Conservation (phyloP, 768 basidiomycete genomes). For the Agaricus blazei region DNA sequence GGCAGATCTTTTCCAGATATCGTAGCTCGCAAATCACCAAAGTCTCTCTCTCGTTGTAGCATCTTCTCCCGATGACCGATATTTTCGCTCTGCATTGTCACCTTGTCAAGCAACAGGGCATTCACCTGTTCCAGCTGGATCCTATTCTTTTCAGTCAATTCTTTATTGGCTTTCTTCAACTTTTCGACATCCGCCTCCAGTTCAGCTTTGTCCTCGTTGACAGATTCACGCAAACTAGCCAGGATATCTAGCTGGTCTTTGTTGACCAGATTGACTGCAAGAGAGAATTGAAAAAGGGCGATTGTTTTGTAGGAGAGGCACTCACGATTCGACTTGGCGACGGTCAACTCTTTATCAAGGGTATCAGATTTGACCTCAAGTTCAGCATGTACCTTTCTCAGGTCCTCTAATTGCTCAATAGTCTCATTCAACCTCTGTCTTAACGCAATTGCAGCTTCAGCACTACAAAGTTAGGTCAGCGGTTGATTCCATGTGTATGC, state of each 20-base stretch:
- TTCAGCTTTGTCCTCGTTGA: conserved; percentile 79
- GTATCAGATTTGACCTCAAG: conserved; percentile 67
- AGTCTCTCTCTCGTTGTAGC: conserved; percentile 81
- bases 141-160: conserved; percentile 75
- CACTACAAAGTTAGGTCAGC: conserved; percentile 33
- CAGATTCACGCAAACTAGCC: conserved; percentile 77
- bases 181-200: conserved; percentile 65
- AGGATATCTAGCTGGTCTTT: conserved; percentile 93
- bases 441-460: conserved; percentile 84
- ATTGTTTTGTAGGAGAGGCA: conserved; percentile 6
- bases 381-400: conserved; percentile 65
- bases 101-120: conserved; percentile 83
- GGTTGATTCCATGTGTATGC: neutral
- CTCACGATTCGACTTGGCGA: conserved; percentile 84
- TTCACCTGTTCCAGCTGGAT: conserved; percentile 92
- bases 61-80: conserved; percentile 85
- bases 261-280: conserved; percentile 80
- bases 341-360: conserved; percentile 61
- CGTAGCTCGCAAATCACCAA: conserved; percentile 53
- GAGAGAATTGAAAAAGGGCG: conserved; percentile 5
- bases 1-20: conserved; percentile 76
- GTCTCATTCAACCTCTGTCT: conserved; percentile 86
- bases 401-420: conserved; percentile 68
- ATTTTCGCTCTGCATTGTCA: conserved; percentile 84
- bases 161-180: conserved; percentile 62